Evolutionary conservation across 2,329 filamentous ascomycete genomes (phyloP).

Genomic region (Purpureocillium lavendulum): DNA sequence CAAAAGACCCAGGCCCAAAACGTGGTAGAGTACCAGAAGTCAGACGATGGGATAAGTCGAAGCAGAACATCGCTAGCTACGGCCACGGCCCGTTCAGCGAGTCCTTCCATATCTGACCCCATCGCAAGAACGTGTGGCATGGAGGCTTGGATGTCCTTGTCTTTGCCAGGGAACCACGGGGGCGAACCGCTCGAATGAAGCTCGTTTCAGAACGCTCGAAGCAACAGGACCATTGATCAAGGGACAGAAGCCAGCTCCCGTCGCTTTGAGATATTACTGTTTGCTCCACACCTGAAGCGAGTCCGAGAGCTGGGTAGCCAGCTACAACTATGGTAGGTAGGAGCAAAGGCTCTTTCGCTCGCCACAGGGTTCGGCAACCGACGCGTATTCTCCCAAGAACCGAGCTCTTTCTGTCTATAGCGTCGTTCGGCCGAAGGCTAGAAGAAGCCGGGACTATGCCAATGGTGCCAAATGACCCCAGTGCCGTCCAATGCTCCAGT

Average conservation of each 20-base stretch:
- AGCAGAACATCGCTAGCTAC: conserved; percentile 5
- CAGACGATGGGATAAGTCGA: conserved; percentile 14
- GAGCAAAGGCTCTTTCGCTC: background rate
- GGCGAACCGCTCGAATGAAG: no score
- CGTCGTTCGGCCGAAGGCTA: no score
- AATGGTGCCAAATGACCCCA: no score
- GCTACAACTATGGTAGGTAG: background rate
- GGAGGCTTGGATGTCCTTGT: no score
- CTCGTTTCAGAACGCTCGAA: background rate
- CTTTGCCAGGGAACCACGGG: no score
- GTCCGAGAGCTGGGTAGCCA: no score
- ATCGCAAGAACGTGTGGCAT: no score
- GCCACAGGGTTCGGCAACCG: background rate
- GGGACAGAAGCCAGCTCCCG: background rate
- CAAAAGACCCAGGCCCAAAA: conserved; percentile 39
- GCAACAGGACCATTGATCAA: background rate
- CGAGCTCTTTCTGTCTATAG: background rate
- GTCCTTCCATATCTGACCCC: conserved; percentile 1
- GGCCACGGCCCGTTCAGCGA: conserved; percentile 7
- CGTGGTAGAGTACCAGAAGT: conserved; percentile 31
- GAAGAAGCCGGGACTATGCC: no score
- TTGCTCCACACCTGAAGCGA: background rate
- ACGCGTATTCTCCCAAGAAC: background rate
- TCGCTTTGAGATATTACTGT: background rate
- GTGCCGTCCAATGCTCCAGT: no score